Percentiles rank a stretch among this genome's conserved stretches.
Evolutionary conservation across 2,329 filamentous ascomycete species (phyloP).

Genomic region (Colletotrichum cereale): DNA sequence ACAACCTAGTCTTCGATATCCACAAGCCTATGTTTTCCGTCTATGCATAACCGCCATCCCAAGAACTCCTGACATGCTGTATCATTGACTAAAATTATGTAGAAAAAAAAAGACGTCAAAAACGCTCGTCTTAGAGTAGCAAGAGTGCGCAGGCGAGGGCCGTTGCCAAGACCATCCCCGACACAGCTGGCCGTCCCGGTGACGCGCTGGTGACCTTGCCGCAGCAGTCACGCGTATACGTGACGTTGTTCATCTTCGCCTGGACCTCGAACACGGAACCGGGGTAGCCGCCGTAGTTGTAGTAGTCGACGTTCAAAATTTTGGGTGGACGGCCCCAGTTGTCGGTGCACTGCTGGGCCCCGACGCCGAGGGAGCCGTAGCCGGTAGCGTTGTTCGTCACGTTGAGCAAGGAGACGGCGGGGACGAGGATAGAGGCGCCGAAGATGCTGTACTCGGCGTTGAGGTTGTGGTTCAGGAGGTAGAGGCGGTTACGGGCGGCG

Average conservation of each 20-base stretch:
- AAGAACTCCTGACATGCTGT: constrained; percentile 31
- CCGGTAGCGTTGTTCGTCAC: constrained; percentile 77
- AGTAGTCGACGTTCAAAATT: constrained; percentile 87
- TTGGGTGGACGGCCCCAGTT: constrained; percentile 79
- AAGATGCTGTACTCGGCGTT: constrained; percentile 81
- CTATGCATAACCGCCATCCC: constrained; percentile 14
- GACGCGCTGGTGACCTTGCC: constrained; percentile 53
- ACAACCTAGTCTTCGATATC: not conserved
- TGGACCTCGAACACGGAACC: constrained; percentile 85
- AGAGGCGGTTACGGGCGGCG: constrained; percentile 73
- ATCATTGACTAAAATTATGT: not conserved
- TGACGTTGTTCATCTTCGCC: constrained; percentile 78
- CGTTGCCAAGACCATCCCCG: constrained; percentile 18
- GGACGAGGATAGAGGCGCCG: constrained; percentile 74
- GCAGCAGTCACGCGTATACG: constrained; percentile 72
- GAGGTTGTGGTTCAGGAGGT: constrained; percentile 91
- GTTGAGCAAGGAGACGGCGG: constrained; percentile 77
- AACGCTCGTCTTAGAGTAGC: constrained; percentile 18
- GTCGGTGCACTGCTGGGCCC: constrained; percentile 70
- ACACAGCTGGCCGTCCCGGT: not conserved
- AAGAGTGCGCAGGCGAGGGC: constrained; percentile 36
- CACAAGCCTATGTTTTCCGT: constrained; percentile 1
- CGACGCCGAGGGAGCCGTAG: constrained; percentile 74
- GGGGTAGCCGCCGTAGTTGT: constrained; percentile 74
- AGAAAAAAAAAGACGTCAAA: constrained; percentile 12